phyloP scores from a whole-genome alignment of 2,329 filamentous ascomycete genomes.

The Xylariomycetidae sp. region DNA sequence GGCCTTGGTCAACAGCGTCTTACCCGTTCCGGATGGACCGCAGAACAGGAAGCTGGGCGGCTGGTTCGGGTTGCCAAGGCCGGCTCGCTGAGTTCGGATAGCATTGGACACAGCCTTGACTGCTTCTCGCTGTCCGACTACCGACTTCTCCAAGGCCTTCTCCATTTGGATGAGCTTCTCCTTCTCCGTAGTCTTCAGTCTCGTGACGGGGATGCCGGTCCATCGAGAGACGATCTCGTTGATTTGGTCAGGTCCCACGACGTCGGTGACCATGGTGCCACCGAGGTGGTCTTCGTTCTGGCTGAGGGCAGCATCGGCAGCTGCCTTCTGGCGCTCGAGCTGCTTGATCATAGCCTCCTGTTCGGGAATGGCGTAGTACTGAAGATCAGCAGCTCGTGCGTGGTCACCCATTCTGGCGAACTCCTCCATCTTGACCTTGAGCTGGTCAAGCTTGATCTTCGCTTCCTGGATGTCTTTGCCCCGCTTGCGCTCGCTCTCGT shows the following conservation, averaged over 20 bases:
- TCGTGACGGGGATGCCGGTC: conserved; percentile 97
- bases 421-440: conserved; percentile 88
- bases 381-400: conserved; percentile 81
- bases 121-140: conserved; percentile 91
- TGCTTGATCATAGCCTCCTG: conserved; percentile 73
- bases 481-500: conserved; percentile 85
- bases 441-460: conserved; percentile 87
- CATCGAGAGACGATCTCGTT: conserved; percentile 96
- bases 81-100: conserved; percentile 90
- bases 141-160: conserved; percentile 71
- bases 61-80: conserved; percentile 91
- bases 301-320: conserved; percentile 67
- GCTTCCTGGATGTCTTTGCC: conserved; percentile 89
- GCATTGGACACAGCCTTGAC: conserved; percentile 91
- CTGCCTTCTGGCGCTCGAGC: conserved; percentile 74
- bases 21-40: conserved; percentile 95
- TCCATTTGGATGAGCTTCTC: conserved; percentile 99
- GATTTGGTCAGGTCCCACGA: conserved; percentile 95
- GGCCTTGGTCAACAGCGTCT: conserved; percentile 94
- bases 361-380: conserved; percentile 96
- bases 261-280: conserved; percentile 78
- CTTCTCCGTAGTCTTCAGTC: conserved; percentile 91
- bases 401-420: conserved; percentile 84
- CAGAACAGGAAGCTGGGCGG: conserved; percentile 98
- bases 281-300: conserved; percentile 42